Base-by-base conservation (phyloP, 176 grass and related monocot genomes). In the Lolium perenne region DNA sequence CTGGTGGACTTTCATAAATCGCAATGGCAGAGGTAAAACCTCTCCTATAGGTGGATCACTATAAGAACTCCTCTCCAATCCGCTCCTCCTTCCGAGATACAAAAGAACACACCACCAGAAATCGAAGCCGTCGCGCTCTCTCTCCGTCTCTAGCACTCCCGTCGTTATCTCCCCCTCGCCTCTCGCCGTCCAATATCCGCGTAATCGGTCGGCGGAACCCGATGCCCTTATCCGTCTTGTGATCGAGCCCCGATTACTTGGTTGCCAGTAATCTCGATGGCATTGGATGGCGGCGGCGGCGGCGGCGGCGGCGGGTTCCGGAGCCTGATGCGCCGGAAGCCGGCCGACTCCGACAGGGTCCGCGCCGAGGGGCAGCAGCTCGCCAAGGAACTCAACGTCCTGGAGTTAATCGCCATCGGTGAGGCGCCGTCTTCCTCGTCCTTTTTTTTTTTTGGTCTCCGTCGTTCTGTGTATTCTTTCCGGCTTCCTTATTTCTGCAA, bases 311-410 rank as follows among this genome's bases (percentile, higher is more conserved):
- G 83, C 38, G 86, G 83, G 22, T 55, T 95, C 41, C 83, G 83
- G 71, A 79, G 84, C 57, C 86, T 98, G 93, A 82, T 89, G 88
- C 89, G 96, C 25, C 86, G 96, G 77, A 98, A 98, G 84, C 96
- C 94, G 92, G 96, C 95, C 66, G 96, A 98, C 86, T 95, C 96
- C 15, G 79, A 95, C 73, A 92, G 93, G 69, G 81, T 59, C 38
- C 84, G 84, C 50, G 86, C 81, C 64, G 84, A 77, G 50, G 93
- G 88, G 6, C 93, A 88, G 61, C 86, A 92, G 92, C 96, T 98
- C 88, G 88, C 91, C 61, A 98, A 88, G 92, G 90, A 89, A 81
- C 91, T 98, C 85, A 92, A 92, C 21, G 41, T 98, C 71, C 79
- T 67, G 23, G 88, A 92, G 81, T 72, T 98, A 32, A 83, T 98